Base-by-base conservation (phyloP, 2,329 filamentous ascomycete genomes). In the Penicillium hesseltinei region DNA sequence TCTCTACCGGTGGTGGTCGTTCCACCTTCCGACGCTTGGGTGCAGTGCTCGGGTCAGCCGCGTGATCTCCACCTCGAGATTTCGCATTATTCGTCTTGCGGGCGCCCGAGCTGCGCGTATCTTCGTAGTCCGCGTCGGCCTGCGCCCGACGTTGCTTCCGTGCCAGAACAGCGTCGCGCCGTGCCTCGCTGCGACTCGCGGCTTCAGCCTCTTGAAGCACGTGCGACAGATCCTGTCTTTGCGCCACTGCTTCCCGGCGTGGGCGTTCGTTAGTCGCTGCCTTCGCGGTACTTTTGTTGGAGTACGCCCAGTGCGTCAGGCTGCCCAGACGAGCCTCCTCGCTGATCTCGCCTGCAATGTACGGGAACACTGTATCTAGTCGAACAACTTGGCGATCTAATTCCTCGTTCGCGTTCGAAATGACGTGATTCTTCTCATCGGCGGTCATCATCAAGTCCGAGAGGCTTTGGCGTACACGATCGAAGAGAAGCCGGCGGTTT, bases 361-460 rank as follows among this genome's bases (percentile, higher is more conserved):
- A 88, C 21, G 91, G 88, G 82, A 90, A 96, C 33, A 95, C 88
- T 66, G 90, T 88, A 71, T 96, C 90, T 70, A 97, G 86, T 51
- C 95, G 90, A 58, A 84, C 80, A 36, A 97, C 82, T 70, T 97
- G 92, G 70, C 90, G 90, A 63, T 91, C 86, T 13, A 97, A 84
- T 45, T 92, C 91, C 66, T 96, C 90, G 68, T 93, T 94, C 54
- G 94, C 93, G 17, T 93, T 95, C 38, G 90, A 89, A 56, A 97
- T 89, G 66, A 99, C 94, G 66, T 97, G 92, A 65, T 97, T 96
- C 78, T 99, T 99, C 77, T 99, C 94, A 70, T 99, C 94, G 38
- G 97, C 83, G 1, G 92, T 93, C 47, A 91, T 86, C 44, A 97
- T 85, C 81, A 97, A 89, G 66, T 92, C 89, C 63, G 88, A 85